A percentile compares a stretch with the other conserved stretches of the same genome.
Evolutionary conservation across 2,329 filamentous ascomycete genomes (phyloP).

Genomic region (Rhexocercosporidium sp.): DNA sequence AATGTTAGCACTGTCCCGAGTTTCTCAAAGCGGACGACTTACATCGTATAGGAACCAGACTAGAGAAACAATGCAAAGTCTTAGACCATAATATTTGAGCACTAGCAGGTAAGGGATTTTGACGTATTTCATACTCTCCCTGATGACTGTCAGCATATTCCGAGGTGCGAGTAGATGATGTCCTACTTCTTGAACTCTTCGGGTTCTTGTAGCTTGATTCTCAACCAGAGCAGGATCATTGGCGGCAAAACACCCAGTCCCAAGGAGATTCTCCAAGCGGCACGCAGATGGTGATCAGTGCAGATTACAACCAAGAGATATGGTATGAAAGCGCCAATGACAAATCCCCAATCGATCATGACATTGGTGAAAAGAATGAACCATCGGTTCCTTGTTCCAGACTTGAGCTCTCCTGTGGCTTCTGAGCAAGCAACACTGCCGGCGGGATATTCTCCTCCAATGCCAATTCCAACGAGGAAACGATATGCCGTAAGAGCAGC

Average conservation of each 20-base stretch:
- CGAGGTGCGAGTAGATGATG: not conserved
- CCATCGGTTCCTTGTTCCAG: slow-evolving; percentile 84
- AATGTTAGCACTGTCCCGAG: slow-evolving; percentile 27
- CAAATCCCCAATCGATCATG: slow-evolving; percentile 83
- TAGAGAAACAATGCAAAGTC: slow-evolving; percentile 70
- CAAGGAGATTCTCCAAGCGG: slow-evolving; percentile 82
- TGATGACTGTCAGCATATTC: slow-evolving; percentile 26
- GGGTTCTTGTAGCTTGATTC: slow-evolving; percentile 76
- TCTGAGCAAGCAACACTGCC: slow-evolving; percentile 86
- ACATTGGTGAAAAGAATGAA: slow-evolving; percentile 90
- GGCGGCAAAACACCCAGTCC: slow-evolving; percentile 83
- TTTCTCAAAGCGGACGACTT: slow-evolving; percentile 36
- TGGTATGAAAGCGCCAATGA: slow-evolving; percentile 76
- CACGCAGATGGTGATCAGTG: slow-evolving; percentile 62
- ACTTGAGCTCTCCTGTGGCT: slow-evolving; percentile 80
- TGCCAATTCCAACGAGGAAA: slow-evolving; percentile 82
- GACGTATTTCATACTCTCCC: slow-evolving; percentile 44
- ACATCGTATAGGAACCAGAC: slow-evolving; percentile 89
- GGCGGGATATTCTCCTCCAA: slow-evolving; percentile 81
- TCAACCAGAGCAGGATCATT: slow-evolving; percentile 70
- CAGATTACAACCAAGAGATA: slow-evolving; percentile 66
- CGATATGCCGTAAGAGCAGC: slow-evolving; percentile 81
- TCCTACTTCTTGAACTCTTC: slow-evolving; percentile 67
- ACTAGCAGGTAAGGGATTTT: slow-evolving; percentile 62
- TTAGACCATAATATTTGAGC: slow-evolving; percentile 72